phyloP scores from a whole-genome alignment of 495 filamentous ascomycete genomes.

The Daldinia decipiens region DNA sequence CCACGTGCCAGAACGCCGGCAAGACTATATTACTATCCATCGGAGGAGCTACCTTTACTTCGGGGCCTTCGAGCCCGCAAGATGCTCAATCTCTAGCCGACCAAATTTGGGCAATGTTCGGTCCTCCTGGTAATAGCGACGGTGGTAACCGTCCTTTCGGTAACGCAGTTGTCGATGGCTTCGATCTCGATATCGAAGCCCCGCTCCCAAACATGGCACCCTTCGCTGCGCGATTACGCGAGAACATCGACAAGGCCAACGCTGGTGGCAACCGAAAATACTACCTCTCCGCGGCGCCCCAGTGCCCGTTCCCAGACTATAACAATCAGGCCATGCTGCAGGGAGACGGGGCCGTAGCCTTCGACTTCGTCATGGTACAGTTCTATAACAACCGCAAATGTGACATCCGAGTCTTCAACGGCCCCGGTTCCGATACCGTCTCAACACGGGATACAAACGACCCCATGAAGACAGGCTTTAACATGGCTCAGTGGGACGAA shows the following conservation, averaged over 20 bases:
- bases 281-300: slow-evolving; percentile 66
- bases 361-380: slow-evolving; percentile 75
- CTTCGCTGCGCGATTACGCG: slow-evolving; percentile 66
- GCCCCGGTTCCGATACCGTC: not conserved
- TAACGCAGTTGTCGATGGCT: slow-evolving; percentile 63
- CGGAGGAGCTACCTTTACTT: slow-evolving; percentile 61
- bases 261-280: slow-evolving; percentile 55
- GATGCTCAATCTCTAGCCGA: slow-evolving; percentile 65
- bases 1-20: slow-evolving; percentile 65
- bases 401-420: slow-evolving; percentile 63
- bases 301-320: slow-evolving; percentile 64
- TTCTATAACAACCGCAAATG: slow-evolving; percentile 72
- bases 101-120: slow-evolving; percentile 72
- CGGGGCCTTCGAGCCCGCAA: slow-evolving; percentile 60
- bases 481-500: slow-evolving; percentile 74
- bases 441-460: slow-evolving; percentile 42
- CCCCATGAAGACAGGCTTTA: slow-evolving; percentile 66
- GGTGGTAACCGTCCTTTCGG: slow-evolving; percentile 61
- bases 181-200: slow-evolving; percentile 60
- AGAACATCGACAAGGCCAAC: slow-evolving; percentile 58
- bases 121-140: slow-evolving; percentile 51
- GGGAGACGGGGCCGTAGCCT: slow-evolving; percentile 52
- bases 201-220: slow-evolving; percentile 57
- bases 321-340: slow-evolving; percentile 65
- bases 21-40: slow-evolving; percentile 73